Conservation (phyloP, 306 rosid genomes). For the Pterocarpus macrocarpus region DNA sequence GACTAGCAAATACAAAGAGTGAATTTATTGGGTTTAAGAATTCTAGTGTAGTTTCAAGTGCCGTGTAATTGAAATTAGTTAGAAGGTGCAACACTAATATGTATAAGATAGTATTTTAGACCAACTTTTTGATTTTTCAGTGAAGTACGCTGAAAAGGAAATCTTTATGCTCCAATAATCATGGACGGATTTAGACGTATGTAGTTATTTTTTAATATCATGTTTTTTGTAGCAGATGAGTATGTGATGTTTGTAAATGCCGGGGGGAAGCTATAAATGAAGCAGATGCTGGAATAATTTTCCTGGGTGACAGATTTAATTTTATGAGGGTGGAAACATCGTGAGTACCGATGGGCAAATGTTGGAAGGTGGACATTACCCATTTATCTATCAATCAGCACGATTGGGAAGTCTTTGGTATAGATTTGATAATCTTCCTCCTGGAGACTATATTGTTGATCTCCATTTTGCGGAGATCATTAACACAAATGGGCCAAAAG, state of each 20-base stretch:
- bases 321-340: constrained; percentile 70
- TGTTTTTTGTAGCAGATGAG: constrained; percentile 62
- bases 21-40: not conserved
- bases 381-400: constrained; percentile 75
- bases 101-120: not conserved
- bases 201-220: constrained; percentile 24
- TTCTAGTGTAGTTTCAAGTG: not conserved
- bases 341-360: constrained; percentile 75
- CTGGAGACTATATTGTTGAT: constrained; percentile 76
- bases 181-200: constrained; percentile 22
- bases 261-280: constrained; percentile 75
- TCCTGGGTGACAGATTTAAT: constrained; percentile 70
- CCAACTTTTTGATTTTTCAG: not conserved
- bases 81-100: too few species aligned
- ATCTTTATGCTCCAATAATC: constrained; percentile 6
- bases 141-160: not conserved
- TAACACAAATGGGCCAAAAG: constrained; percentile 84
- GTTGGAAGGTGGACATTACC: constrained; percentile 70
- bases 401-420: constrained; percentile 73
- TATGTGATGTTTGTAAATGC: constrained; percentile 79
- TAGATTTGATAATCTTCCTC: constrained; percentile 66
- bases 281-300: constrained; percentile 59
- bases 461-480: constrained; percentile 85
- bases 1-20: not conserved
- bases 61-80: too few species aligned